phyloP scores from a whole-genome alignment of 208 protist species.

The Crithidia bombi region DNA sequence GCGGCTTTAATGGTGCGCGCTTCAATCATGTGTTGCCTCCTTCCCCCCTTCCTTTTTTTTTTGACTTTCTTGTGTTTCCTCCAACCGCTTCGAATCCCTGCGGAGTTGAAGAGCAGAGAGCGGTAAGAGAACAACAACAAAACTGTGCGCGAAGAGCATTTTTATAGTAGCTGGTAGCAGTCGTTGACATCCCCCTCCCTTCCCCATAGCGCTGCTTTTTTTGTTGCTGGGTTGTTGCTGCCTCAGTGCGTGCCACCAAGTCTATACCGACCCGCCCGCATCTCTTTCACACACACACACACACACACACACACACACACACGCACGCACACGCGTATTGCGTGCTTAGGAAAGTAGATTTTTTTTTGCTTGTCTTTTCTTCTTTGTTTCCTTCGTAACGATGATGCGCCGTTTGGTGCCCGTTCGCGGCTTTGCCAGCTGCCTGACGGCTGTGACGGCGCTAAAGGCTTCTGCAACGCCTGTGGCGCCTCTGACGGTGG shows the following conservation, averaged over 20 bases:
- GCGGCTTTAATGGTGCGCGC: too few relatives aligned
- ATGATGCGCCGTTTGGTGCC: slow-evolving; percentile 74
- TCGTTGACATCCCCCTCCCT: slow-evolving; percentile 2
- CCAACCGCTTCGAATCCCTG: too few relatives aligned
- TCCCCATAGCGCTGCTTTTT: neutral
- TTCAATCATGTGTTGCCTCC: too few relatives aligned
- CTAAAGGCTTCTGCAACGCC: slow-evolving; percentile 4
- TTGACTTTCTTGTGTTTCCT: neutral
- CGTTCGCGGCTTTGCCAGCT: slow-evolving; percentile 14
- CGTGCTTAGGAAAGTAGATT: slow-evolving; percentile 6
- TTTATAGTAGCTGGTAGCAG: slow-evolving; percentile 4
- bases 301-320: slow-evolving; percentile 6
- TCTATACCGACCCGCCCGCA: too few relatives aligned
- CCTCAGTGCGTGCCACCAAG: too few relatives aligned
- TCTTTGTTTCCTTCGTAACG: neutral
- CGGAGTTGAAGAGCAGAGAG: too few relatives aligned
- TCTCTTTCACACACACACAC: too few relatives aligned
- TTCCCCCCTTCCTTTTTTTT: too few relatives aligned
- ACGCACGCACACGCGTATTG: neutral
- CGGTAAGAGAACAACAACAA: too few relatives aligned
- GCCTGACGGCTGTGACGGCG: slow-evolving; percentile 4
- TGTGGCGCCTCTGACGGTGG: slow-evolving; percentile 8
- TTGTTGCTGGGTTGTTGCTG: too few relatives aligned
- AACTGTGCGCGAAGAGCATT: neutral
- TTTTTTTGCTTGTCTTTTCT: slow-evolving; percentile 2